Evolutionary conservation across 2,329 filamentous ascomycete genomes (phyloP), one percentile per base, ranked within the genome.

Genomic region (Penicillium sp.): DNA sequence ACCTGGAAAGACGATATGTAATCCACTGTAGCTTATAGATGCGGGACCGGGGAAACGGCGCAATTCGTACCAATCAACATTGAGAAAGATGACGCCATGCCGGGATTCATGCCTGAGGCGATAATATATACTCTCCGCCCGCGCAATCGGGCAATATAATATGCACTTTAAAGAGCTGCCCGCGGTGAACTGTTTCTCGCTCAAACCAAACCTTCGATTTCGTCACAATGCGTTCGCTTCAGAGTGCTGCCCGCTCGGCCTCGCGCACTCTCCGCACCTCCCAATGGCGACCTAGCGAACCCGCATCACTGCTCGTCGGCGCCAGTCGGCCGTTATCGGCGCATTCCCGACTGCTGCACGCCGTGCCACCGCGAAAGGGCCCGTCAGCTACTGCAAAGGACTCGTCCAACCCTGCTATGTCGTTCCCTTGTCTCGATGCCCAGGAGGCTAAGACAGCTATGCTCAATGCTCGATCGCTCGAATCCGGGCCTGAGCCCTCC

Each of bases 341-440:
- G 50, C 62, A 62, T 55, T 56, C 58, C 29, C 60, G 65, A 52
- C n/a, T 55, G 47, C 57, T 71, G 46, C 66, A 68, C 33, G 58
- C 58, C n/a, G 53, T 53, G 19, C 59, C 64, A 21, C 47, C 58
- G 29, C 64, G 63, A 43, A 59, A 60, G 41, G 61, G 63, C 16
- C 22, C 22, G 33, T 62, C 58, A 21, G 56, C 53, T 8, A 48
- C 58, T n/a, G 60, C 60, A 13, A 64, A 63, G 31, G 66, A 71
- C 65, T 77, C 79, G 1, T 90, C 90, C 4, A 96, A 96, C 70
- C 90, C 91, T 3, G 89, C 91, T 63, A 89, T 96, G 82, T 87
- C 90, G 0, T 96, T 96, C 67, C 92, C 92, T 3, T 96, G 92
- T 70, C 87, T 96, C 46, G 92, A 96, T 70, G 91, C 89, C 3